A percentile compares a stretch with the other conserved stretches of the same genome.
phyloP scores from a whole-genome alignment of 2,329 filamentous ascomycete species.

The Fusarium robinianum region DNA sequence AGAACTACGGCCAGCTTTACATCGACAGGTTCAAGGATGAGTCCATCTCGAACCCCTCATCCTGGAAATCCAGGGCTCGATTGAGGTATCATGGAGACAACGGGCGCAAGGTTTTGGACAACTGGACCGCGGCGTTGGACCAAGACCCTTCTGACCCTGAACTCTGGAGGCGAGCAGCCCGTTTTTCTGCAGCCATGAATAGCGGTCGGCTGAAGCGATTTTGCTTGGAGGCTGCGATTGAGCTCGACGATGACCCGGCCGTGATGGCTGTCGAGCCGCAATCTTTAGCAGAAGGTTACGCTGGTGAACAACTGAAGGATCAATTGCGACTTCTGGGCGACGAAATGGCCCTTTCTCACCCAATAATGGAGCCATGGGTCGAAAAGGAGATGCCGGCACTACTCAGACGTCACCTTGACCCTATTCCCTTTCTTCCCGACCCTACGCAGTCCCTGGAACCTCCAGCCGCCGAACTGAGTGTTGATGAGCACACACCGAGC shows the following conservation, averaged over 20 bases:
- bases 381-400: conserved; percentile 55
- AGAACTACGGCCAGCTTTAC: conserved; percentile 91
- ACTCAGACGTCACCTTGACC: conserved; percentile 61
- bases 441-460: conserved; percentile 48
- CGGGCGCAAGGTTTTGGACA: conserved; percentile 55
- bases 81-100: conserved; percentile 39
- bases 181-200: conserved; percentile 61
- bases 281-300: conserved; percentile 65
- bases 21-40: conserved; percentile 63
- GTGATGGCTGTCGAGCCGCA: conserved; percentile 65
- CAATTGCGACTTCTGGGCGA: conserved; percentile 60
- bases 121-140: conserved; percentile 63
- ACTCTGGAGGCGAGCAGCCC: conserved; percentile 64
- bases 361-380: conserved; percentile 61
- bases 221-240: conserved; percentile 68
- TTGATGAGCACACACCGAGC: conserved; percentile 17
- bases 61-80: conserved; percentile 44
- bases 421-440: conserved; percentile 65
- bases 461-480: conserved; percentile 27
- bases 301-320: conserved; percentile 64
- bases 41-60: conserved; percentile 55
- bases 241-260: conserved; percentile 68
- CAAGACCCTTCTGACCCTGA: conserved; percentile 70
- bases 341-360: conserved; percentile 61
- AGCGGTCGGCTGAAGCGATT: conserved; percentile 63